These are phyloP conservation scores for Canavalia ensiformis DNA, from an alignment of 306 rosid genomes.

Conservation along the genomic window DNA sequence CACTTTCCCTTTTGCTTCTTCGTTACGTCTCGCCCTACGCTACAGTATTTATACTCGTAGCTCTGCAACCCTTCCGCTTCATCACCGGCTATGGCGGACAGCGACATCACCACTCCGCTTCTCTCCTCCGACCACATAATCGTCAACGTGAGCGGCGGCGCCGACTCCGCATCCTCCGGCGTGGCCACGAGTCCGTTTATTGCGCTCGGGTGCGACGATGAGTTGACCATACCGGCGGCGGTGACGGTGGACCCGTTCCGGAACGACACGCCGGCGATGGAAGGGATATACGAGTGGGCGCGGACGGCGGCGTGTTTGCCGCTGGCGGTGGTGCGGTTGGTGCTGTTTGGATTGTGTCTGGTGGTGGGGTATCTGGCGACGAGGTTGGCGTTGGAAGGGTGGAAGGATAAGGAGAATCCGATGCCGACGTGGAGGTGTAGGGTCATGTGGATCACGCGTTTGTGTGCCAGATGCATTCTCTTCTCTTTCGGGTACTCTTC, in stretches of 20 bases:
- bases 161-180: background rate
- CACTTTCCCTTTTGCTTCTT: background rate
- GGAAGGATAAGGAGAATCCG: conserved; percentile 83
- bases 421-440: conserved; percentile 89
- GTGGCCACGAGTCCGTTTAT: conserved; percentile 55
- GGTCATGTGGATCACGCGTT: conserved; percentile 87
- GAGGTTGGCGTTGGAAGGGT: conserved; percentile 72
- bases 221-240: conserved; percentile 61
- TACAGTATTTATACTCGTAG: background rate
- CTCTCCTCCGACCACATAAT: conserved; percentile 70
- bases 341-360: conserved; percentile 68
- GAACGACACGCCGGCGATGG: conserved; percentile 61
- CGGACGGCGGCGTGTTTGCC: conserved; percentile 72
- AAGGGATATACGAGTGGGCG: conserved; percentile 76
- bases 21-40: background rate
- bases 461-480: conserved; percentile 77
- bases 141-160: conserved; percentile 48
- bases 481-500: conserved; percentile 84
- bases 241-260: conserved; percentile 79
- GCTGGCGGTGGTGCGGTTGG: conserved; percentile 62
- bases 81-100: conserved; percentile 64
- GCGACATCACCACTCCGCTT: conserved; percentile 64
- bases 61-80: background rate
- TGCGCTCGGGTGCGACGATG: conserved; percentile 63
- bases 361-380: conserved; percentile 78